A percentile compares a stretch with the other conserved stretches of the same genome.
phyloP scores from a whole-genome alignment of 2,329 filamentous ascomycete genomes.

The Ophiostoma quercus region DNA sequence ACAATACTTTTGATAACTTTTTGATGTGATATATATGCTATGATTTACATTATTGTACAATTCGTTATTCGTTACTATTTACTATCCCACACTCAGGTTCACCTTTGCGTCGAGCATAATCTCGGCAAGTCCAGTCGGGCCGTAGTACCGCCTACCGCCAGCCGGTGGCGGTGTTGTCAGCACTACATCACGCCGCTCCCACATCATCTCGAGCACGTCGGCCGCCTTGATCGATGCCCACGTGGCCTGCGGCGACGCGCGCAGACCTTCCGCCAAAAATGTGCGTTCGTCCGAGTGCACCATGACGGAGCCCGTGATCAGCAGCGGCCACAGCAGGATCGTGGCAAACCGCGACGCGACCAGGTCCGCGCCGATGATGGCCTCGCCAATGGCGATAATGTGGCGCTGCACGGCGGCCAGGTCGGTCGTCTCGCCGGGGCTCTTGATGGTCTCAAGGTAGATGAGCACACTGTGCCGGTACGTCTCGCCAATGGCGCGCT shows the following conservation, averaged over 20 bases:
- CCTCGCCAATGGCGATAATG: conserved; percentile 24
- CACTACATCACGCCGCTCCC: conserved; percentile 20
- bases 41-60: background rate
- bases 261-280: conserved; percentile 25
- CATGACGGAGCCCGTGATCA: conserved; percentile 26
- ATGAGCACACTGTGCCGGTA: conserved; percentile 27
- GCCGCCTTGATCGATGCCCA: conserved; percentile 25
- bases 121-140: conserved; percentile 22
- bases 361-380: conserved; percentile 23
- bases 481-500: conserved; percentile 26
- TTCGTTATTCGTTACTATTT: background rate
- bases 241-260: conserved; percentile 20
- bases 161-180: background rate
- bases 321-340: conserved; percentile 27
- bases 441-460: conserved; percentile 25
- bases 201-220: conserved; percentile 25
- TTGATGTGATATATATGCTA: no score
- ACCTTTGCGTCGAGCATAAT: conserved; percentile 22
- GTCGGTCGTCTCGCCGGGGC: background rate
- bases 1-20: no score
- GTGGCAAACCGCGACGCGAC: conserved; percentile 26
- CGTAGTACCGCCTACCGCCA: conserved; percentile 19
- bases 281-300: conserved; percentile 19
- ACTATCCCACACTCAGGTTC: conserved; percentile 17
- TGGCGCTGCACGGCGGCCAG: conserved; percentile 21